phyloP scores from a whole-genome alignment of 176 grass and related monocot species.

The Dendrocalamus sinicus region DNA sequence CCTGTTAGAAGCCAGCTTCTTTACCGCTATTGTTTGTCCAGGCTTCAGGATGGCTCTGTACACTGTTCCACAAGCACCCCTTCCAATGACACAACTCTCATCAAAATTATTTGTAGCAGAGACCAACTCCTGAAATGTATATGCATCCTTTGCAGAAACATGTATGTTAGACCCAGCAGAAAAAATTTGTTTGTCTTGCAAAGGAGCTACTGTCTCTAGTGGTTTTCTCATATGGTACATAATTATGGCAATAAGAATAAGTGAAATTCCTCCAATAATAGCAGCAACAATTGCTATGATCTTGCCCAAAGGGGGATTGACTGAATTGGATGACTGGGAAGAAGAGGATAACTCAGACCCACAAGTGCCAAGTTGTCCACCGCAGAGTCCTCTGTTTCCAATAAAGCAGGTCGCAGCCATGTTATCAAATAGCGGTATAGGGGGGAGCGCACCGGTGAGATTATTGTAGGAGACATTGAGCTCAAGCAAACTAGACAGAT shows the following conservation, averaged over 20 bases:
- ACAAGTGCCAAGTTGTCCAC: conserved; percentile 84
- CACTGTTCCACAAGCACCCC: conserved; percentile 88
- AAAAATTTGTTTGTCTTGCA: conserved; percentile 77
- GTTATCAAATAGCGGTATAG: conserved; percentile 73
- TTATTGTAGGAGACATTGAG: conserved; percentile 94
- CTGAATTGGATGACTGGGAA: conserved; percentile 44
- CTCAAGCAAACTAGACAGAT: conserved; percentile 87
- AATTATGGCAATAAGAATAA: conserved; percentile 90
- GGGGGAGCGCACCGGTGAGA: conserved; percentile 77
- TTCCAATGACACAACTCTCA: conserved; percentile 77
- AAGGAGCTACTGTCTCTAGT: conserved; percentile 79
- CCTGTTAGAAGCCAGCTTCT: conserved; percentile 90
- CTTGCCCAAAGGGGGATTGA: conserved; percentile 59
- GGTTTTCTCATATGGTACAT: conserved; percentile 89
- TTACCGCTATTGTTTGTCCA: conserved; percentile 80
- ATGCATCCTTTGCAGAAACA: conserved; percentile 72
- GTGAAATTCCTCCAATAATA: conserved; percentile 83
- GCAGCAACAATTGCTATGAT: conserved; percentile 92
- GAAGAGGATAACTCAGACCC: conserved; percentile 49
- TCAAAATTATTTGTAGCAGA: conserved; percentile 92
- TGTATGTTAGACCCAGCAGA: conserved; percentile 58
- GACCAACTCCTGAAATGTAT: conserved; percentile 88
- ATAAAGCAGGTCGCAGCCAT: conserved; percentile 78
- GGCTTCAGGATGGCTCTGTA: conserved; percentile 80
- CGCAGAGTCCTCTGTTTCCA: conserved; percentile 94